Evolutionary conservation across 495 filamentous ascomycete species (phyloP).

Genomic region (Aspergillus coremiiformis): DNA sequence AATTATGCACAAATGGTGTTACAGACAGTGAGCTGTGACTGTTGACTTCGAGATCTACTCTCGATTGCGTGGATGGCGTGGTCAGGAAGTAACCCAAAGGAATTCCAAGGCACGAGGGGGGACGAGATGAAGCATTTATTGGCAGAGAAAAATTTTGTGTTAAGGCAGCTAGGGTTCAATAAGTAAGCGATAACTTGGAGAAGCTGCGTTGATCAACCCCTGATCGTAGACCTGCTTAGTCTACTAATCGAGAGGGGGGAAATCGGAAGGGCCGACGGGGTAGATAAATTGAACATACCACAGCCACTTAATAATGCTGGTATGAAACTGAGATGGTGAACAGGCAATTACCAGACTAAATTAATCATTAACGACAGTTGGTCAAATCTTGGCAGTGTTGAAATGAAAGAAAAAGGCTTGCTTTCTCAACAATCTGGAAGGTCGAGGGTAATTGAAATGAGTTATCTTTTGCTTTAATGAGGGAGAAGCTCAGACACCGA

Average conservation of each 20-base stretch:
- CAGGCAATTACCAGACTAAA: background rate
- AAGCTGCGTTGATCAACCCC: conserved; percentile 4
- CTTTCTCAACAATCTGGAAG: no score
- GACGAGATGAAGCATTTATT: background rate
- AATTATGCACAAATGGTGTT: background rate
- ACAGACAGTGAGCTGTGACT: background rate
- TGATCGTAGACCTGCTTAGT: background rate
- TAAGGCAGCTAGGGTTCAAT: background rate
- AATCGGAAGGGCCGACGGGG: conserved; percentile 7
- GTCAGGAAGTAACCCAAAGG: background rate
- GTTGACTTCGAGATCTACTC: background rate
- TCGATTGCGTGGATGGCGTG: background rate
- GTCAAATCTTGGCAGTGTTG: conserved; percentile 1
- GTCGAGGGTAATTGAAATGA: no score
- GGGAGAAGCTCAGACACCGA: conserved; percentile 5
- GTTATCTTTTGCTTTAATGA: conserved; percentile 10
- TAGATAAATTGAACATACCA: conserved; percentile 7
- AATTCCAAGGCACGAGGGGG: background rate
- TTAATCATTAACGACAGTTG: background rate
- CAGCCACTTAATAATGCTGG: background rate
- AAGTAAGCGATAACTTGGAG: background rate
- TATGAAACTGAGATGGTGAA: background rate
- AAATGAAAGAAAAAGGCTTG: no score
- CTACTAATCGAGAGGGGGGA: background rate
- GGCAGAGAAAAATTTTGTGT: background rate